A percentile compares a stretch with the other conserved stretches of the same genome.
Evolutionary conservation across 495 filamentous ascomycete species (phyloP).

Genomic region (Xylona heveae): DNA sequence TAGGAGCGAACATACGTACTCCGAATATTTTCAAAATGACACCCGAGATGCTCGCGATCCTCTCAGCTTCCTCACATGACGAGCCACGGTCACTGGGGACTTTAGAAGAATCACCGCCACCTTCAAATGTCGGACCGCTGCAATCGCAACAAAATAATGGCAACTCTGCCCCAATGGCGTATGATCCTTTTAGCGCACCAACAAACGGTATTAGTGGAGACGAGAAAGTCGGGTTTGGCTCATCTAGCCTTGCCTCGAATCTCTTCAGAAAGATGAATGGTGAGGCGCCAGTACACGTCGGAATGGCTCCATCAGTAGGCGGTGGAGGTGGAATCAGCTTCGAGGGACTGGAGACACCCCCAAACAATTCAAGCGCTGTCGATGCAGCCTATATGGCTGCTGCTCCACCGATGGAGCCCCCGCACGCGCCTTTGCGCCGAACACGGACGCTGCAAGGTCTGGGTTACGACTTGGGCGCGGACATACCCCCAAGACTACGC

Average conservation of each 20-base stretch:
- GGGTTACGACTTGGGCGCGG: constrained; percentile 25
- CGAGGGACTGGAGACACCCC: constrained; percentile 17
- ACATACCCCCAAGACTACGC: constrained; percentile 43
- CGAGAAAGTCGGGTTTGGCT: constrained; percentile 8
- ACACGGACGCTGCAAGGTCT: constrained; percentile 34
- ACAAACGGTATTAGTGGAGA: constrained; percentile 19
- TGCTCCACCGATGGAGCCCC: constrained; percentile 9
- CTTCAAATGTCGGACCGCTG: constrained; percentile 18
- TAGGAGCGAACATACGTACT: constrained; percentile 55
- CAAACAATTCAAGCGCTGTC: constrained; percentile 5
- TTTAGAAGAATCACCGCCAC: constrained; percentile 6
- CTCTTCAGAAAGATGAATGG: constrained; percentile 36
- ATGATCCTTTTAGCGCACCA: constrained; percentile 25
- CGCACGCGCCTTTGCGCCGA: constrained; percentile 23
- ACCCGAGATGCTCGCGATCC: constrained; percentile 34
- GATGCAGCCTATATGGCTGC: constrained; percentile 3
- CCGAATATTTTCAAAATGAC: constrained; percentile 71
- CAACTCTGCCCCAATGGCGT: constrained; percentile 10
- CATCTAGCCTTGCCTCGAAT: no score
- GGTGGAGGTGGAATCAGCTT: constrained; percentile 12
- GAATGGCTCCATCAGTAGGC: constrained; percentile 10
- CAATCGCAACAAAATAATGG: constrained; percentile 23
- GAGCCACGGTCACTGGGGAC: not conserved
- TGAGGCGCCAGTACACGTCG: constrained; percentile 10
- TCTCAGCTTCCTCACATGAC: constrained; percentile 14